phyloP scores from a whole-genome alignment of 805 yeast species.

The Saturnispora mendoncae region DNA sequence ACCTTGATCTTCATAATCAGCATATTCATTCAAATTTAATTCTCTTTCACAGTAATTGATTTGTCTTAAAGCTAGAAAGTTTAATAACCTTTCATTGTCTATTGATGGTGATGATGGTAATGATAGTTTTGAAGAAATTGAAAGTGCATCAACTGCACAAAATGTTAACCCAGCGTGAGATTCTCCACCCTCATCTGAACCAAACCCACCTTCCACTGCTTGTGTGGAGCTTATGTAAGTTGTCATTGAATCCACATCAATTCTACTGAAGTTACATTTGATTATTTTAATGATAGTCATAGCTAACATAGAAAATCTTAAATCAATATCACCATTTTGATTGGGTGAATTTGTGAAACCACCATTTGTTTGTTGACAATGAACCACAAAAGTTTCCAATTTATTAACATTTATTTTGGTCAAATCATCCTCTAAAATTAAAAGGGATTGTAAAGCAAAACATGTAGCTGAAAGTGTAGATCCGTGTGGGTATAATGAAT shows the following conservation, averaged over 20 bases:
- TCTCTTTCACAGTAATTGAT: slow-evolving; percentile 29
- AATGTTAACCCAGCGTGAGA: slow-evolving; percentile 83
- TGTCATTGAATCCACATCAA: slow-evolving; percentile 35
- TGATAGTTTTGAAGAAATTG: slow-evolving; percentile 28
- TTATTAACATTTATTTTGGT: slow-evolving; percentile 31
- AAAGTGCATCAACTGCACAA: slow-evolving; percentile 65
- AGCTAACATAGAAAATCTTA: slow-evolving; percentile 71
- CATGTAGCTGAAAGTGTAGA: slow-evolving; percentile 47
- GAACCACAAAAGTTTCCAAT: slow-evolving; percentile 45
- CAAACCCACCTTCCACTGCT: slow-evolving; percentile 64
- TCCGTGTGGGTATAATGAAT: neutral
- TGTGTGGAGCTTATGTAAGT: slow-evolving; percentile 31
- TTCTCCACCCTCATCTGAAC: slow-evolving; percentile 42
- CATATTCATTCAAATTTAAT: slow-evolving; percentile 21
- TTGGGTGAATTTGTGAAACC: slow-evolving; percentile 39
- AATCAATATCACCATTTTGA: slow-evolving; percentile 47
- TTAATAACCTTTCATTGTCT: slow-evolving; percentile 30
- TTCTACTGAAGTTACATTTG: slow-evolving; percentile 26
- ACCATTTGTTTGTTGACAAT: slow-evolving; percentile 57
- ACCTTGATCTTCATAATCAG: slow-evolving; percentile 50
- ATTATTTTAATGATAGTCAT: slow-evolving; percentile 48
- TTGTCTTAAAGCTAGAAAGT: slow-evolving; percentile 63
- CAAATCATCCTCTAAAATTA: slow-evolving; percentile 41
- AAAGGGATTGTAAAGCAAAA: slow-evolving; percentile 55
- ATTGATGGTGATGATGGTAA: no score